Base-by-base conservation (phyloP, 2,329 filamentous ascomycete species). In the Cladosporium sp. region DNA sequence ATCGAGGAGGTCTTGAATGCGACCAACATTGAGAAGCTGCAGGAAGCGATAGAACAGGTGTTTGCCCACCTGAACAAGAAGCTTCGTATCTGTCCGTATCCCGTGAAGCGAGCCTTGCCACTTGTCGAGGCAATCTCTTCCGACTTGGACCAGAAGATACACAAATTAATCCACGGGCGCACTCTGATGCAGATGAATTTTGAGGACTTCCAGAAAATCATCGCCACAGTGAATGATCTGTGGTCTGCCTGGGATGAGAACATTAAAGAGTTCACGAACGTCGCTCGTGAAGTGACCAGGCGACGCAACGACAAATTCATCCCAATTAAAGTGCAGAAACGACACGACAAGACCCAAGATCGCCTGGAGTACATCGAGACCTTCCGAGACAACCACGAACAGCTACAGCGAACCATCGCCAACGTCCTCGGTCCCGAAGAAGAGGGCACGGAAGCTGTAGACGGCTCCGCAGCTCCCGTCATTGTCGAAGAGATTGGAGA, bases 21-120 rank as follows among this genome's bases (percentile, higher is more conserved):
- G 1, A 95, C 91, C 0, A 92, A 91, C 1, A 72, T 99, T 39
- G 77, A 84, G 61, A 96, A 96, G 70, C 84, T 95, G 2, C 84
- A 93, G 63, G 91, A 97, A 62, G 88, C 93, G 6, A 81, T 99
- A 56, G 81, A 85, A 38, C 82, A 91, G 62, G 96, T 99, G 56
- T 99, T 99, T 68, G 80, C 75, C 41, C 95, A 99, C 68, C 79
- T 99, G 68, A 99, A 96, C 77, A 96, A 96, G 77, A 99, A 99
- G 75, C 79, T 99, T 63, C 87, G 92, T 60, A 91, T 97, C 55
- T 96, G 89, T 64, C 90, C 91, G 2, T 99, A 99, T 65, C 93
- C 93, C 0, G 91, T 99, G 61, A 84, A 85, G 57, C 83, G 95
- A 65, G 92, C 93, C 5, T 77, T 99, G 51, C 88, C 90, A 47